Base-by-base conservation (phyloP, 1,284 basidiomycete species). In the Sphaerobolus stellatus region DNA sequence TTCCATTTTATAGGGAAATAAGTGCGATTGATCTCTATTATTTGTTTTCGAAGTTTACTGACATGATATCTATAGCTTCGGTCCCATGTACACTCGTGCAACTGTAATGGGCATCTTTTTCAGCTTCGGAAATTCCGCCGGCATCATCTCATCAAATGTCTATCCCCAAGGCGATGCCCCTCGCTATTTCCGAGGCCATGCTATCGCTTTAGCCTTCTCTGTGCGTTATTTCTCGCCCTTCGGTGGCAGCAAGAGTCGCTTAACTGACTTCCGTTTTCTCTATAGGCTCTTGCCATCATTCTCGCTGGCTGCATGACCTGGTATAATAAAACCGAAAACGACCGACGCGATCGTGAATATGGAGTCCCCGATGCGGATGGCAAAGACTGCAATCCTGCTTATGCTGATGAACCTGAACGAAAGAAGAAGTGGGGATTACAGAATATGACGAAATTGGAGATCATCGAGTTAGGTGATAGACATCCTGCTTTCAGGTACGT, bases 61-160 rank as follows among this genome's bases (percentile, higher is more conserved):
- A 40, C 4, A 52, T 41, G n/a, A 44, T 20, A 13, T 22, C 29
- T n/a, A 8, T 43, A 58, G 56, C 30, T 52, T 57, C 38, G 56
- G 59, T 5, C 51, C 67, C 18, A 38, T 59, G 62, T 64, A 71
- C 62, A 68, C 64, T 54, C 65, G 72, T 44, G 73, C 71, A 8
- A 65, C 70, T 1, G 68, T 69, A 3, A 75, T 77, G 72, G 52
- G 52, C 48, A 60, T 77, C 51, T 68, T 75, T 50, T 77, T 77
- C 63, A 70, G 70, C 20, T 61, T 67, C 38, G 75, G 75, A 44
- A 76, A 77, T 62, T 61, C 64, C 2, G 74, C 74, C 5, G 75
- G 75, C 33, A 74, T 78, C 65, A 67, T 75, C 56, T 63, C 68
- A 0, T 71, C 70, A 14, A 64, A 73, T 40, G 70, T 69, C 2